Base-by-base conservation (phyloP, 1,284 basidiomycete species). In the Ceratorhiza oryzae-sativae region DNA sequence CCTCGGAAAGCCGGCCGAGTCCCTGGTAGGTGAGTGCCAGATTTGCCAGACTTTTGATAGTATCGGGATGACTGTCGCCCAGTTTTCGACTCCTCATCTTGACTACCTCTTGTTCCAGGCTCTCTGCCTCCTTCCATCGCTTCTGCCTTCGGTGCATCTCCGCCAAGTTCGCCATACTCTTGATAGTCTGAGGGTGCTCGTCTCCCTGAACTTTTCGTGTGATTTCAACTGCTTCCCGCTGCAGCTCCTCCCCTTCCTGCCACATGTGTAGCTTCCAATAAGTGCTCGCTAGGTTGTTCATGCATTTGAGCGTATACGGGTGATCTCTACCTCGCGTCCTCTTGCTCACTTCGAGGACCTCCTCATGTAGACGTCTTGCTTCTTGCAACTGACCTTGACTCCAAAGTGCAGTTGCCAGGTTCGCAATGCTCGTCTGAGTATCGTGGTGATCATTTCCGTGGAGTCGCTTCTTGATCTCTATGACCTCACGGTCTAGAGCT, bases 91-190 rank as follows among this genome's bases (percentile, higher is more conserved):
- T 49, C 3, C 46, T 34, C 20, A 49, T 23, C 18, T 63, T 27
- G 18, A 63, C 27, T 10, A 49, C 63, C 23, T 67, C 34, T 12
- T 15, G 45, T n/a, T 36, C 34, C 34, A 67, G 36, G 23, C 20
- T 23, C 51, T 56, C 53, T 1, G 65, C 65, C 12, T 68, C 51
- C 39, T 56, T 39, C 51, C 49, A 55, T 5, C 51, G 65, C 41
- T 46, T 68, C 25, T 68, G 65, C 12, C 56, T 36, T 15, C 36
- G 51, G 18, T 68, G 51, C 5, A 68, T 45, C 18, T 36, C 51
- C 8, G 65, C 49, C 25, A 68, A 39, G 18, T 45, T 56, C 12
- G 27, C 51, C 65, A 23, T 56, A 23, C 48, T 45, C 48, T 48
- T 48, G 12, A 53, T n/a, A 6, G 62, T 65, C 20, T 42, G 32